Evolutionary conservation across 192 early-diverging fungal genomes (phyloP).

Genomic region (Coemansia guatemalensis): DNA sequence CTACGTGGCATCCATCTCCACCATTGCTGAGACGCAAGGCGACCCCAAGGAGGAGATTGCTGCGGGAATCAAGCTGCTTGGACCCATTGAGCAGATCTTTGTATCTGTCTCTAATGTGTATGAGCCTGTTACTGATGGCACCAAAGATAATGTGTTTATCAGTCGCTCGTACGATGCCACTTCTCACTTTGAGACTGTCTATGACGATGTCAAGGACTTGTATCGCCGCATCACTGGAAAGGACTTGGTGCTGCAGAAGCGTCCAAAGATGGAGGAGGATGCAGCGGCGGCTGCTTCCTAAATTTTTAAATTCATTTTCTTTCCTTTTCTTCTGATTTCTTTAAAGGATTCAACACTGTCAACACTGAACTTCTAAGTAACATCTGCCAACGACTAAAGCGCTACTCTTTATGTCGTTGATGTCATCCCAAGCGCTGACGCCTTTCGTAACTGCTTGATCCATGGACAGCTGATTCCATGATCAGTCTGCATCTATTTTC

Average conservation of each 20-base stretch:
- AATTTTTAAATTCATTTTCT: slow-evolving; percentile 10
- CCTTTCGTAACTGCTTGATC: no score
- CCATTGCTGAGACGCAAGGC: slow-evolving; percentile 84
- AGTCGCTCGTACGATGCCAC: slow-evolving; percentile 97
- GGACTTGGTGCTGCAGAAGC: slow-evolving; percentile 74
- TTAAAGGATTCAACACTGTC: background rate
- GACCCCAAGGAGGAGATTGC: slow-evolving; percentile 91
- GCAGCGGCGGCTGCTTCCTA: slow-evolving; percentile 10
- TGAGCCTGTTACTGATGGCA: slow-evolving; percentile 86
- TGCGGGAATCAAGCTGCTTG: slow-evolving; percentile 85
- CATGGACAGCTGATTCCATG: no score
- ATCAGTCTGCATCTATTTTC: no score
- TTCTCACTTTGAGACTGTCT: slow-evolving; percentile 98
- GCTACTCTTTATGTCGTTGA: no score
- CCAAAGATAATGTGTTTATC: slow-evolving; percentile 80
- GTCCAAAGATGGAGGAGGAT: slow-evolving; percentile 20
- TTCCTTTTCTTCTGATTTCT: background rate
- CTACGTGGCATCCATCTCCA: slow-evolving; percentile 96
- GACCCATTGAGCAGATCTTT: slow-evolving; percentile 90
- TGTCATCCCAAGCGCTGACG: no score
- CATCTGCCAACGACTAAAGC: background rate
- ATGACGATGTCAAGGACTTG: slow-evolving; percentile 92
- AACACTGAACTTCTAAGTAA: background rate
- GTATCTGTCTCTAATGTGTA: slow-evolving; percentile 81
- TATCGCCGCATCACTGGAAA: slow-evolving; percentile 81